phyloP scores from a whole-genome alignment of 2,329 filamentous ascomycete species.

The Botrytis fabae region DNA sequence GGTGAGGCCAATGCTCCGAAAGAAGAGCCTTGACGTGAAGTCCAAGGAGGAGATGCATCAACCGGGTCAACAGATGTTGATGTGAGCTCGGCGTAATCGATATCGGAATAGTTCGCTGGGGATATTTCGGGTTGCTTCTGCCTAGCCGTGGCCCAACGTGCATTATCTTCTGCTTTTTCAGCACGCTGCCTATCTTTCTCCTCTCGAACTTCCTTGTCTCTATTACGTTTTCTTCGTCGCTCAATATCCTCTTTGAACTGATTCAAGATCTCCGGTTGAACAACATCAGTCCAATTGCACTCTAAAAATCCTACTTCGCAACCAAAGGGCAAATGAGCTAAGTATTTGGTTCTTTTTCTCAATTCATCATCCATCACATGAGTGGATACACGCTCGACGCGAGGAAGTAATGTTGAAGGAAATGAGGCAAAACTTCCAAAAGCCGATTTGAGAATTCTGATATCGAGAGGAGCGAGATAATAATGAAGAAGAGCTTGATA shows the following conservation, averaged over 20 bases:
- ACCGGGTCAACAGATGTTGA: slow-evolving; percentile 49
- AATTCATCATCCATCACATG: slow-evolving; percentile 72
- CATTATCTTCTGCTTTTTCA: slow-evolving; percentile 67
- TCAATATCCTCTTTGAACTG: slow-evolving; percentile 65
- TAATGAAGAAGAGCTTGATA: slow-evolving; percentile 72
- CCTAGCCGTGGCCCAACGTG: slow-evolving; percentile 59
- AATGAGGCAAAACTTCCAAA: slow-evolving; percentile 68
- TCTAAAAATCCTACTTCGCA: slow-evolving; percentile 73
- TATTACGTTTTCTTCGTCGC: slow-evolving; percentile 60
- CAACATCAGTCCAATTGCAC: slow-evolving; percentile 74
- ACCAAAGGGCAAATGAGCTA: slow-evolving; percentile 68
- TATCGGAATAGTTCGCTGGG: slow-evolving; percentile 49
- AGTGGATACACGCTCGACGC: slow-evolving; percentile 69
- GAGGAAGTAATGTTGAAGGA: slow-evolving; percentile 67
- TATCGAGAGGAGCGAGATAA: slow-evolving; percentile 71
- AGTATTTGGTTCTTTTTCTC: slow-evolving; percentile 67
- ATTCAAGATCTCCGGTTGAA: slow-evolving; percentile 59
- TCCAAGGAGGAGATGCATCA: slow-evolving; percentile 51
- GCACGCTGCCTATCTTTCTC: slow-evolving; percentile 69
- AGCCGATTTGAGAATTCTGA: slow-evolving; percentile 69
- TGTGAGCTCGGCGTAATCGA: slow-evolving; percentile 69
- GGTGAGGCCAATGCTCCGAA: slow-evolving; percentile 73
- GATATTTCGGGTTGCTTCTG: slow-evolving; percentile 55
- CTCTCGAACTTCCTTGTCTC: slow-evolving; percentile 67
- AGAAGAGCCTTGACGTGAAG: slow-evolving; percentile 57